Conservation (phyloP, 768 basidiomycete genomes). For the Russula griseocarnosa region DNA sequence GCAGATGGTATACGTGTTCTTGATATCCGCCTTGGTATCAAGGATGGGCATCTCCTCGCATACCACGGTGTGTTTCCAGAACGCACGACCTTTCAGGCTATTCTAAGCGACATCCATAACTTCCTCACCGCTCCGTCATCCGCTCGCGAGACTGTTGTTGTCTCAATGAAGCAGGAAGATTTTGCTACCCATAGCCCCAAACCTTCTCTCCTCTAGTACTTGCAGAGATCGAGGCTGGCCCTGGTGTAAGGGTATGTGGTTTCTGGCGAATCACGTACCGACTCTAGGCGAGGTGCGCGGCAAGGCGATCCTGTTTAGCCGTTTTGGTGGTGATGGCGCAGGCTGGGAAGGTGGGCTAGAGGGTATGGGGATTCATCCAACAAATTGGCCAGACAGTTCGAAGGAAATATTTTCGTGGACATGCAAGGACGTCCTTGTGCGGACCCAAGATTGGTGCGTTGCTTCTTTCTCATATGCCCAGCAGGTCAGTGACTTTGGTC, state of each 20-base stretch:
- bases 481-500: conserved; percentile 1
- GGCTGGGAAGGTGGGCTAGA: conserved; percentile 68
- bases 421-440: conserved; percentile 62
- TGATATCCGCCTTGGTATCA: conserved; percentile 74
- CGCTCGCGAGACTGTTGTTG: conserved; percentile 68
- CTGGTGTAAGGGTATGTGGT: conserved; percentile 67
- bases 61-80: conserved; percentile 81
- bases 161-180: conserved; percentile 90
- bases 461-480: neutral
- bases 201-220: conserved; percentile 64
- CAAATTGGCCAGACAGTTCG: conserved; percentile 76
- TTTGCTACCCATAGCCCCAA: conserved; percentile 41
- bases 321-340: conserved; percentile 68
- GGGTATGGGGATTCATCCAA: conserved; percentile 84
- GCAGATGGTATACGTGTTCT: conserved; percentile 73
- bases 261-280: conserved; percentile 75
- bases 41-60: conserved; percentile 59
- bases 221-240: conserved; percentile 55
- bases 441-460: conserved; percentile 80
- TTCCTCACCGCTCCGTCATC: conserved; percentile 61
- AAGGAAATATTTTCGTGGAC: conserved; percentile 76
- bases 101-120: conserved; percentile 54
- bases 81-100: conserved; percentile 58
- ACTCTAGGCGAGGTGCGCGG: conserved; percentile 80
- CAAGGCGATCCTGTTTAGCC: conserved; percentile 78